Evolutionary conservation across 805 yeast genomes (phyloP), one percentile per base, ranked within the genome.

Genomic region (Lipomyces sp.): DNA sequence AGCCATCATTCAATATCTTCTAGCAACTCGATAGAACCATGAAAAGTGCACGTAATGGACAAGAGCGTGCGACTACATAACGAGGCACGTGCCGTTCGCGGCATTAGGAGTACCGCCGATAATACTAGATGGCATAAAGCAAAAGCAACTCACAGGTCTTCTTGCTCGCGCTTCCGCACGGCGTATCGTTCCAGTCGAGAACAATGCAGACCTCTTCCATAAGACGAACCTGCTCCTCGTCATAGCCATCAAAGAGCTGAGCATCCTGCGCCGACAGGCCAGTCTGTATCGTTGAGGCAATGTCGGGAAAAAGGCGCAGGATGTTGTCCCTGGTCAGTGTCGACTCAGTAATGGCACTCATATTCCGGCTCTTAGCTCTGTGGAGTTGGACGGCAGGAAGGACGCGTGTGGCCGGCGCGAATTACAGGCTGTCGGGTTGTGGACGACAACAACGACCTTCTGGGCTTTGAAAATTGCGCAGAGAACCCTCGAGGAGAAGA

Each of bases 141-240:
- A n/a, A 53, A 24, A 10, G 11, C 2, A 10, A 63, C 73, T 53
- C 59, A 69, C 97, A 90, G 59, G 90, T 79, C 78, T 94, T 95
- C 79, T 95, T 95, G 62, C 97, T 90, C 15, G 94, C 98, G 0
- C 97, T 93, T 42, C 98, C 99, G 60, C 92, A 82, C 3, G 97
- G 97, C 57, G 75, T 79, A 78, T 95, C 99, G 73, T 92, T 79
- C 82, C 89, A 88, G 77, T 95, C 97, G 69, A 93, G 81, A 1
- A 94, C 97, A 67, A 95, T 92, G 79, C 99, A 95, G 69, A 93
- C 87, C 78, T 95, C 99, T 73, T 93, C 96, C 99, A 95, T 95
- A 68, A 95, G 82, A 75, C 87, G 86, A 77, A 95, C 92, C 79
- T 95, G 99, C 77, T 94, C 98, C 75, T 88, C 89, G 77, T 95